phyloP scores from a whole-genome alignment of 1,139 yeast species.

The Suhomyces maxii region DNA sequence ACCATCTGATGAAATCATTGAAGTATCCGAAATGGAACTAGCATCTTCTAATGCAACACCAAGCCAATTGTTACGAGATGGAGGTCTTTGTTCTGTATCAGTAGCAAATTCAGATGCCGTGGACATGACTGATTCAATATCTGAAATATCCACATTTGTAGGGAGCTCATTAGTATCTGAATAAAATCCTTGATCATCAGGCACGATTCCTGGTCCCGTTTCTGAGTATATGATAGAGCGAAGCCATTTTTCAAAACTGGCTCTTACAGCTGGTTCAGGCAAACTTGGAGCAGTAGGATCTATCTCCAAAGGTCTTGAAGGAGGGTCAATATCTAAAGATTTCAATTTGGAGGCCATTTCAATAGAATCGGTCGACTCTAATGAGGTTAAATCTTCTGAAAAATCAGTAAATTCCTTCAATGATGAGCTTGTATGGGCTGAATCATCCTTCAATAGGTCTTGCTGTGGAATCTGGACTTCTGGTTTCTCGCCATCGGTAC shows the following conservation, averaged over 20 bases:
- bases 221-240: slow-evolving; percentile 33
- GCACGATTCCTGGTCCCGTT: slow-evolving; percentile 24
- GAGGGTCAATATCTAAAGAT: slow-evolving; percentile 9
- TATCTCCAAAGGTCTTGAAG: neutral
- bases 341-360: slow-evolving; percentile 13
- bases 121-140: slow-evolving; percentile 26
- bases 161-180: slow-evolving; percentile 25
- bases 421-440: too few species aligned
- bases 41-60: slow-evolving; percentile 9
- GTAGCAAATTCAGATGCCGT: neutral
- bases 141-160: slow-evolving; percentile 27
- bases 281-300: neutral
- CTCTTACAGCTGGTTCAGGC: slow-evolving; percentile 4
- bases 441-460: too few species aligned
- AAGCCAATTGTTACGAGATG: neutral
- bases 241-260: slow-evolving; percentile 29
- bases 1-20: slow-evolving; percentile 18
- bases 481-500: too few species aligned
- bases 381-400: neutral
- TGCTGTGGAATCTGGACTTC: too few species aligned
- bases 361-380: neutral
- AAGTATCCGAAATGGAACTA: slow-evolving; percentile 27
- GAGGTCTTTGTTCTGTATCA: neutral
- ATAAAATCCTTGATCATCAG: slow-evolving; percentile 48
- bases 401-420: neutral